A percentile compares a stretch with the other conserved stretches of the same genome.
Conservation (phyloP, 164 flowering plant species). For the Vitis labrusca region DNA sequence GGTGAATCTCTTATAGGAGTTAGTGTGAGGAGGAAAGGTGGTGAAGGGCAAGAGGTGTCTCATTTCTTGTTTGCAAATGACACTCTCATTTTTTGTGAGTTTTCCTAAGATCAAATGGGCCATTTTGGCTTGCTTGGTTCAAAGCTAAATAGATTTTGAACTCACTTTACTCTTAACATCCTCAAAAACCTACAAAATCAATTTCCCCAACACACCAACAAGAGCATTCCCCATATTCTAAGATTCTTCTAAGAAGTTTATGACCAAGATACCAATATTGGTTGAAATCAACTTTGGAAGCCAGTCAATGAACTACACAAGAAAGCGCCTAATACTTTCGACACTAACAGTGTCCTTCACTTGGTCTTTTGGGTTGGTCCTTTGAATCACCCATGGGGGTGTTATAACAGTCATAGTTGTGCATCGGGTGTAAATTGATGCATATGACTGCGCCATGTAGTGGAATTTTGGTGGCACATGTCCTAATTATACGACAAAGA, state of each 20-base stretch:
- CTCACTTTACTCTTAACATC: slow-evolving; percentile 82
- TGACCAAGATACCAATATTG: slow-evolving; percentile 77
- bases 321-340: slow-evolving; percentile 86
- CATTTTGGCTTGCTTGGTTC: slow-evolving; percentile 95
- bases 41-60: too few species aligned
- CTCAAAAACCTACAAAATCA: slow-evolving; percentile 76
- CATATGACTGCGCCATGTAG: too few species aligned
- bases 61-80: too few species aligned
- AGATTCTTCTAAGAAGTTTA: slow-evolving; percentile 97
- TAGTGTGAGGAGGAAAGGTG: too few species aligned
- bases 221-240: slow-evolving; percentile 96
- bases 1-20: too few species aligned
- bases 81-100: too few species aligned
- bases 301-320: slow-evolving; percentile 53
- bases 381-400: slow-evolving; percentile 71
- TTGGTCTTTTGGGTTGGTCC: slow-evolving; percentile 79
- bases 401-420: slow-evolving; percentile 76
- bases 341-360: slow-evolving; percentile 87
- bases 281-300: slow-evolving; percentile 58
- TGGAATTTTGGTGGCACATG: too few species aligned
- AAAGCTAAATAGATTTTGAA: slow-evolving; percentile 70
- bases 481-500: too few species aligned
- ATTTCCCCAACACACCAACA: slow-evolving; percentile 84
- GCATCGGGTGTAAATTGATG: slow-evolving; percentile 20
- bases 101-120: slow-evolving; percentile 10